Evolutionary conservation across 2,329 filamentous ascomycete species (phyloP).

Genomic region (Hansfordia pulvinata): DNA sequence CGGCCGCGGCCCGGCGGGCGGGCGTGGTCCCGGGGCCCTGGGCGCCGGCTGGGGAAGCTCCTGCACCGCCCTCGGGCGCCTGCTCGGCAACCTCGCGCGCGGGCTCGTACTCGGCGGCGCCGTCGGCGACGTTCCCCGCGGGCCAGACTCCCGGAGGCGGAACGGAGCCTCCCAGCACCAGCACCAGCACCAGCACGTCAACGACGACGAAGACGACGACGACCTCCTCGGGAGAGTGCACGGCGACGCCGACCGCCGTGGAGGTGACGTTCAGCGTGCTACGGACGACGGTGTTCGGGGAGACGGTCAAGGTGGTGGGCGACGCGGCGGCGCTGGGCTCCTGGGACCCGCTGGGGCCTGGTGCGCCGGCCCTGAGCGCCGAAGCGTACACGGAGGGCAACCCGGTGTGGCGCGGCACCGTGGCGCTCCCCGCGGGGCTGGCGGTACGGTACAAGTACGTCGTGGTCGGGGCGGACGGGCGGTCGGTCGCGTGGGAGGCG

Average conservation of each 20-base stretch:
- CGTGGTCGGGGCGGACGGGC: slow-evolving; percentile 38
- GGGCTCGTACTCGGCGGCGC: slow-evolving; percentile 37
- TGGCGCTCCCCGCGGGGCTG: slow-evolving; percentile 41
- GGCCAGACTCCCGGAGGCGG: slow-evolving; percentile 32
- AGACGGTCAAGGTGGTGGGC: slow-evolving; percentile 54
- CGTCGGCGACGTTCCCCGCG: slow-evolving; percentile 32
- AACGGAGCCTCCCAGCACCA: no score
- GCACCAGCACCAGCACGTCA: slow-evolving; percentile 10
- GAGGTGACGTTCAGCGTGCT: slow-evolving; percentile 49
- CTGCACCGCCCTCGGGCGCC: slow-evolving; percentile 30
- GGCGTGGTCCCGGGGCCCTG: slow-evolving; percentile 42
- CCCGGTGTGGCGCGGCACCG: slow-evolving; percentile 45
- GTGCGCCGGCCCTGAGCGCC: slow-evolving; percentile 43
- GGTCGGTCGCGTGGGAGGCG: slow-evolving; percentile 49
- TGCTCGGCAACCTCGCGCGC: slow-evolving; percentile 32
- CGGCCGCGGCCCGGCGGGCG: slow-evolving; percentile 42
- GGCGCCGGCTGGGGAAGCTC: slow-evolving; percentile 27
- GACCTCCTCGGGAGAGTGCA: no score
- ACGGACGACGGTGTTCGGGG: slow-evolving; percentile 42
- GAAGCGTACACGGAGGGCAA: slow-evolving; percentile 42
- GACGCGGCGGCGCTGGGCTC: slow-evolving; percentile 42
- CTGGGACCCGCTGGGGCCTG: slow-evolving; percentile 44
- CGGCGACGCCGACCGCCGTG: slow-evolving; percentile 24
- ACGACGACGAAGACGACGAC: slow-evolving; percentile 6
- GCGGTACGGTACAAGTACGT: slow-evolving; percentile 58